A percentile compares a stretch with the other conserved stretches of the same genome.
Evolutionary conservation across 2,329 filamentous ascomycete genomes (phyloP).

Genomic region (Alternaria alternata): DNA sequence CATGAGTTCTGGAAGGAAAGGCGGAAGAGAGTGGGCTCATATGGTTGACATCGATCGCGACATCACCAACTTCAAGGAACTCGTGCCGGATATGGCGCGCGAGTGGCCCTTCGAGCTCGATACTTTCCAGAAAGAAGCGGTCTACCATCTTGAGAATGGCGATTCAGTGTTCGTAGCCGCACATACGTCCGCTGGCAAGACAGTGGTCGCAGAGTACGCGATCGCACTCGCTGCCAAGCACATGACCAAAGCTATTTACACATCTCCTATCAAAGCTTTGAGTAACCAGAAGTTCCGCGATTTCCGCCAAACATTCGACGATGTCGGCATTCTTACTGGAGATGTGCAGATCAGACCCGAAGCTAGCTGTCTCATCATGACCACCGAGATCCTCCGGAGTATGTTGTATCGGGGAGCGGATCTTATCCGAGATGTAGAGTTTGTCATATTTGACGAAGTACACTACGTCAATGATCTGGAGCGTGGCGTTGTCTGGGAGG

Average conservation of each 20-base stretch:
- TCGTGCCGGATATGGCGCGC: conserved; percentile 94
- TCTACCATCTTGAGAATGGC: conserved; percentile 95
- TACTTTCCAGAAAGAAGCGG: conserved; percentile 97
- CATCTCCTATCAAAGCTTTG: conserved; percentile 95
- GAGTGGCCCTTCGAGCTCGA: conserved; percentile 98
- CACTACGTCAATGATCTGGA: conserved; percentile 98
- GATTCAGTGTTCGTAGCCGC: conserved; percentile 98
- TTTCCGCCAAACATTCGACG: conserved; percentile 87
- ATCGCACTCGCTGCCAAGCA: conserved; percentile 96
- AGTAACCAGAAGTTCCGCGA: conserved; percentile 99
- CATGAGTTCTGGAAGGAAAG: conserved; percentile 74
- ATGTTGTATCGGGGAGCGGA: conserved; percentile 98
- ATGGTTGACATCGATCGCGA: conserved; percentile 96
- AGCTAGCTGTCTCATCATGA: conserved; percentile 99
- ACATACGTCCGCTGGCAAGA: conserved; percentile 97
- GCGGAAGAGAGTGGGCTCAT: conserved; percentile 92
- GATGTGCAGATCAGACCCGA: conserved; percentile 98
- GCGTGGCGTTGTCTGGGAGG: conserved; percentile 97
- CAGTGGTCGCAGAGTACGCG: conserved; percentile 96
- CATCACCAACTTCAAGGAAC: conserved; percentile 90
- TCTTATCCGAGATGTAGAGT: conserved; percentile 95
- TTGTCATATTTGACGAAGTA: conserved; percentile 98
- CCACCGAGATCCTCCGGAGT: conserved; percentile 94
- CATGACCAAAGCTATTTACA: conserved; percentile 99
- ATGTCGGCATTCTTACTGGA: conserved; percentile 95